Evolutionary conservation across 331 rosid species (phyloP), one percentile per base, ranked within the genome.

Genomic region (Telfairia occidentalis): DNA sequence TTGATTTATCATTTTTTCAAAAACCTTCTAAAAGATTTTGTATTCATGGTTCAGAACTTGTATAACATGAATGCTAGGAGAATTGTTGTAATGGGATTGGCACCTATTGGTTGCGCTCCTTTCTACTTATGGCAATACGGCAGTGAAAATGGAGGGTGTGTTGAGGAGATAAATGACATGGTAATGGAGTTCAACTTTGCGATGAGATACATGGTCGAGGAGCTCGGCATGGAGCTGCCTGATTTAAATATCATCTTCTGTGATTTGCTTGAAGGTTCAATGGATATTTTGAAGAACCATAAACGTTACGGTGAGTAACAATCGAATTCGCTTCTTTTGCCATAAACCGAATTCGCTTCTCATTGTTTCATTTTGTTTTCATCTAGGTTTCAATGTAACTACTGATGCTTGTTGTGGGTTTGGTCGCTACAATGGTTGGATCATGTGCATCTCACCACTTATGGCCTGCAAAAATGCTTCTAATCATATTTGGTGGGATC

Each of bases 91-190:
- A 86, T 81, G 83, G 96, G 98, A 79, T 88, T 94, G 73, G 85
- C 98, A 37, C 98, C 96, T 15, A 91, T 94, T 76, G 97, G 98
- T 5, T 94, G 96, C 75, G 90, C 92, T 12, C 97, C 97, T 72
- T 84, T 84, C 85, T 90, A 86, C 83, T 30, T 94, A 79, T 94
- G 91, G 91, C 79, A 80, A 74, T 89, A 87, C 60, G 52, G 78
- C 48, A 83, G 84, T 79, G 71, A 61, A 74, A 82, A 89, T 57
- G 97, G 96, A 30, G 92, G 81, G 76, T 91, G 98, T 54, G 49
- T 85, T 65, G 92, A 88, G 46, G 89, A 82, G 77, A 86, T 94
- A 78, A 91, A 94, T 80, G 80, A 88, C 84, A 88, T 91, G 90
- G 91, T 84, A 32, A 71, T 87, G 81, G 92, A 94, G 84, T 90